Conservation (phyloP, 75 land plant genomes). For the Chamaecyparis obtusa region DNA sequence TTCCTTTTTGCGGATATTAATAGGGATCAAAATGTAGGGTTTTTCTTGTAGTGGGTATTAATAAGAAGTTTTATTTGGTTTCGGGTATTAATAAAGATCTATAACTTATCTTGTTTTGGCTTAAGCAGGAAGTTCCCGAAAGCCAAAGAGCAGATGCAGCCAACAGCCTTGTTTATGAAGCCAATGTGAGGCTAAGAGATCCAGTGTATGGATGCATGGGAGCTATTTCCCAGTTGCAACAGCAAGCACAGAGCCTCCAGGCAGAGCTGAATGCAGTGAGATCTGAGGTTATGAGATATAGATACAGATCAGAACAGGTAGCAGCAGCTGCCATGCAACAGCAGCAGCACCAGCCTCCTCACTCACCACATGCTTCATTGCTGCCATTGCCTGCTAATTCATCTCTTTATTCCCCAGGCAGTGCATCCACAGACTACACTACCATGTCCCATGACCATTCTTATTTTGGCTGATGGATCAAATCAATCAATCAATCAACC, state of each 20-base stretch:
- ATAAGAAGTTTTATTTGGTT: too few relatives aligned
- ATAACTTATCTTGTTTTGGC: neutral
- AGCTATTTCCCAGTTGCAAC: constrained; percentile 66
- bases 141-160: constrained; percentile 64
- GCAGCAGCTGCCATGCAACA: constrained; percentile 10
- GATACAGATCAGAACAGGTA: constrained; percentile 10
- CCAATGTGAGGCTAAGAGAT: constrained; percentile 65
- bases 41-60: too few relatives aligned
- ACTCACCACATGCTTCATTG: constrained; percentile 10
- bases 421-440: constrained; percentile 10
- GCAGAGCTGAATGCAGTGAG: constrained; percentile 59
- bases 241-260: constrained; percentile 59
- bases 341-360: neutral
- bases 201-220: constrained; percentile 81
- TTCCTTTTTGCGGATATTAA: too few relatives aligned
- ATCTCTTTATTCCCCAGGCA: constrained; percentile 4
- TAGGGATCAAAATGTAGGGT: too few relatives aligned
- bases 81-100: too few relatives aligned
- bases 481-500: neutral
- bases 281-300: constrained; percentile 49
- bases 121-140: constrained; percentile 55
- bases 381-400: neutral
- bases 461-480: constrained; percentile 3
- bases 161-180: constrained; percentile 71
- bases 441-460: constrained; percentile 6